These are phyloP conservation scores for Zanthoxylum bungeanum DNA, from an alignment of 345 rosid species.

Conservation along the genomic window DNA sequence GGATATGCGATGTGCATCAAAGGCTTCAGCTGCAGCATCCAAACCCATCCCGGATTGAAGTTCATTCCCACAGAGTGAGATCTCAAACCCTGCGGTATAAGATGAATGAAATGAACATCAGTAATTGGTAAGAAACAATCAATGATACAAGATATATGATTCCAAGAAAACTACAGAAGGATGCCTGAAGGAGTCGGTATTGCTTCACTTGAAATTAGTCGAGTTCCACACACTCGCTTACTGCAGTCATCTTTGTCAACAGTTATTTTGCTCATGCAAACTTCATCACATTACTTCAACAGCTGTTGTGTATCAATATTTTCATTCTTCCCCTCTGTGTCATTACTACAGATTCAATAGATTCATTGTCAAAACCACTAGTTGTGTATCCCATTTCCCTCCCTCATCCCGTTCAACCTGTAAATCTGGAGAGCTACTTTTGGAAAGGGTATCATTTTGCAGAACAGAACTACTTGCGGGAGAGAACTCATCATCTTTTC, in stretches of 20 bases:
- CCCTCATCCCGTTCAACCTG: slow-evolving; percentile 16
- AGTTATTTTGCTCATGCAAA: slow-evolving; percentile 15
- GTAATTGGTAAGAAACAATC: slow-evolving; percentile 17
- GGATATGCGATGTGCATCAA: slow-evolving; percentile 58
- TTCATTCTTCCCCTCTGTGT: slow-evolving; percentile 32
- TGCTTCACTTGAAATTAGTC: slow-evolving; percentile 29
- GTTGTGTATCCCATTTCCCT: slow-evolving; percentile 15
- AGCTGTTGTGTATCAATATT: slow-evolving; percentile 31
- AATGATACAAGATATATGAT: background rate
- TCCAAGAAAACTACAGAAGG: slow-evolving; percentile 12
- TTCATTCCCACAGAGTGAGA: slow-evolving; percentile 83
- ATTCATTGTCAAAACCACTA: slow-evolving; percentile 20
- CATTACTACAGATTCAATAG: slow-evolving; percentile 23
- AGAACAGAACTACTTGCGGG: slow-evolving; percentile 21
- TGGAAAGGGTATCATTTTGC: too few relatives aligned
- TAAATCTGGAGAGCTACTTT: slow-evolving; percentile 11
- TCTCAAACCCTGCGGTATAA: slow-evolving; percentile 59
- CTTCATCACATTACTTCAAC: slow-evolving; percentile 27
- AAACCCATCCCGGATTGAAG: slow-evolving; percentile 71
- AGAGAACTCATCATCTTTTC: slow-evolving; percentile 18
- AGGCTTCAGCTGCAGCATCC: slow-evolving; percentile 70
- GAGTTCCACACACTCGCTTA: slow-evolving; percentile 34
- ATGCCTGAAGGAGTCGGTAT: slow-evolving; percentile 20
- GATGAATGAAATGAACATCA: slow-evolving; percentile 17
- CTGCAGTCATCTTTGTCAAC: slow-evolving; percentile 26